Evolutionary conservation across 495 filamentous ascomycete species (phyloP).

Genomic region (Penicillium ochrochloron): DNA sequence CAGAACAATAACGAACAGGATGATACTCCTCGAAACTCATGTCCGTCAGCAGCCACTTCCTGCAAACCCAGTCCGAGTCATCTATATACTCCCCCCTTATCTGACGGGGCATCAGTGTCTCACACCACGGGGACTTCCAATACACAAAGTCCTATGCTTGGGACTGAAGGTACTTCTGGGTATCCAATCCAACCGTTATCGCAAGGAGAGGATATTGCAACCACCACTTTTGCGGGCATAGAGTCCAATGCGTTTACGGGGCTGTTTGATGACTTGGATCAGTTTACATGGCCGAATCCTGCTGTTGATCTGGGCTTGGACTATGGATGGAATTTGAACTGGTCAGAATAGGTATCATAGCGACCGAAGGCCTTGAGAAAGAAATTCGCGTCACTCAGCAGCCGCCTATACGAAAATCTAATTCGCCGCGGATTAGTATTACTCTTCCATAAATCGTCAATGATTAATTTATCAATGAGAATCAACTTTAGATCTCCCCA

Average conservation of each 20-base stretch:
- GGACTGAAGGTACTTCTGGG: not conserved
- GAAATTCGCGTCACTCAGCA: no score
- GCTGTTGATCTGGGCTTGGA: constrained; percentile 43
- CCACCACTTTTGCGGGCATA: constrained; percentile 22
- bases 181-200: constrained; percentile 25
- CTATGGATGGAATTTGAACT: constrained; percentile 47
- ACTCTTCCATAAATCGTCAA: no score
- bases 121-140: constrained; percentile 10
- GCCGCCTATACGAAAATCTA: no score
- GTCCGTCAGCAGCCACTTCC: not conserved
- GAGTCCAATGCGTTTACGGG: constrained; percentile 28
- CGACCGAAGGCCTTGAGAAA: no score
- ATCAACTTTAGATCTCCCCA: no score
- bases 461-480: no score
- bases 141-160: constrained; percentile 3
- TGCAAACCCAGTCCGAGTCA: constrained; percentile 18
- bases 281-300: constrained; percentile 33
- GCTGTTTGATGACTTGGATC: constrained; percentile 31
- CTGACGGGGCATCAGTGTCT: constrained; percentile 17
- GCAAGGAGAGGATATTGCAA: constrained; percentile 21
- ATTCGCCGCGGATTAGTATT: not conserved
- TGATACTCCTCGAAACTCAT: not conserved
- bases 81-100: constrained; percentile 36
- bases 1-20: constrained; percentile 15
- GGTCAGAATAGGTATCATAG: constrained; percentile 39